Percentiles rank a stretch among this genome's conserved stretches.
Evolutionary conservation across 1,284 basidiomycete species (phyloP).

Genomic region (Rhodotorula mucilaginosa): DNA sequence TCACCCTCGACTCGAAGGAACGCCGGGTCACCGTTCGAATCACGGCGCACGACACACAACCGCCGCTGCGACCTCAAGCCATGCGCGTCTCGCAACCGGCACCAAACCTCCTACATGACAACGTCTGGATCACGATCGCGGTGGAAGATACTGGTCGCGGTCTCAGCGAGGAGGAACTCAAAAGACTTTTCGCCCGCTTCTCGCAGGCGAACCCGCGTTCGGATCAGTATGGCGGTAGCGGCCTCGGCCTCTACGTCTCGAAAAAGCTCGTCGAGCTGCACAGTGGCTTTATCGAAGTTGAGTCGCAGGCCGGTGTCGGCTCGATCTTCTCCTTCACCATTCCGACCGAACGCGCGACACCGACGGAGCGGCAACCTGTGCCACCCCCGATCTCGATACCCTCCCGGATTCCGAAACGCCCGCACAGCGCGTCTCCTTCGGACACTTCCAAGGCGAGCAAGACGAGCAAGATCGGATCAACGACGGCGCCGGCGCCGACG

Average conservation of each 20-base stretch:
- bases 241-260: slow-evolving; percentile 36
- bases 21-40: slow-evolving; percentile 22
- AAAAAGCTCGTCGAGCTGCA: slow-evolving; percentile 37
- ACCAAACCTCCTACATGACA: not conserved
- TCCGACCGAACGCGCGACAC: slow-evolving; percentile 5
- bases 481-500: not conserved
- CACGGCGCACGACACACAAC: slow-evolving; percentile 13
- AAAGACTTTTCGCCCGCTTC: slow-evolving; percentile 37
- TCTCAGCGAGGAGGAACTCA: slow-evolving; percentile 28
- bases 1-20: slow-evolving; percentile 21
- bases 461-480: not conserved
- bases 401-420: not conserved
- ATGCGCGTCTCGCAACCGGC: slow-evolving; percentile 26
- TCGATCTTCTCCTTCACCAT: slow-evolving; percentile 33
- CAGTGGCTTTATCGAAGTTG: slow-evolving; percentile 31
- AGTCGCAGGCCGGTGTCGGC: slow-evolving; percentile 11
- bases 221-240: slow-evolving; percentile 19
- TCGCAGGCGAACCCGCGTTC: slow-evolving; percentile 40
- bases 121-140: slow-evolving; percentile 29
- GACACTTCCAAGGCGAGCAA: not conserved
- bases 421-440: not conserved
- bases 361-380: not conserved
- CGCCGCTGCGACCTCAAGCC: slow-evolving; percentile 6
- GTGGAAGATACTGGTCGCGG: slow-evolving; percentile 41
- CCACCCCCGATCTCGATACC: not conserved